A percentile compares a stretch with the other conserved stretches of the same genome.
Evolutionary conservation across 2,329 filamentous ascomycete species (phyloP).

Genomic region (Colletotrichum gigasporum): DNA sequence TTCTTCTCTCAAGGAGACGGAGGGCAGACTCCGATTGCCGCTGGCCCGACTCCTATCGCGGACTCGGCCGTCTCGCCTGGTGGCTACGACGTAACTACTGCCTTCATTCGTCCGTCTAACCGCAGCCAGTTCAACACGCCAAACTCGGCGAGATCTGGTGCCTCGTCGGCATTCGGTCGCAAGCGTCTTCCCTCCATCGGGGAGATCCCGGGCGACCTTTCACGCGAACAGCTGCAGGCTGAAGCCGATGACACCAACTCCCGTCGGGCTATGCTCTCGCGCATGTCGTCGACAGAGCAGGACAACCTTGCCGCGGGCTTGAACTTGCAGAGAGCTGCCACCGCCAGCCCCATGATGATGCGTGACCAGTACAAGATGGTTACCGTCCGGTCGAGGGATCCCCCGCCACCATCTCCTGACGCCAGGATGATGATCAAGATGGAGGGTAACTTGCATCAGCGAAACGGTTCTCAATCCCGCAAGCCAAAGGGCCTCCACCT

Average conservation of each 20-base stretch:
- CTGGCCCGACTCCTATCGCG: slow-evolving; percentile 88
- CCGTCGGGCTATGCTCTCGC: slow-evolving; percentile 42
- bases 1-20: slow-evolving; percentile 68
- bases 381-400: slow-evolving; percentile 47
- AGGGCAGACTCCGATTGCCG: slow-evolving; percentile 79
- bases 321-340: slow-evolving; percentile 70
- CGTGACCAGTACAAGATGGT: slow-evolving; percentile 47
- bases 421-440: slow-evolving; percentile 71
- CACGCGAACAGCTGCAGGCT: slow-evolving; percentile 38
- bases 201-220: slow-evolving; percentile 62
- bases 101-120: slow-evolving; percentile 73
- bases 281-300: slow-evolving; percentile 51
- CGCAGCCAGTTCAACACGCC: slow-evolving; percentile 77
- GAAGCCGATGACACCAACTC: slow-evolving; percentile 33
- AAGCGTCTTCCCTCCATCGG: slow-evolving; percentile 82
- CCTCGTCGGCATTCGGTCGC: slow-evolving; percentile 67
- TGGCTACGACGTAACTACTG: slow-evolving; percentile 71
- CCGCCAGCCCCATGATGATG: slow-evolving; percentile 74
- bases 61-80: slow-evolving; percentile 80
- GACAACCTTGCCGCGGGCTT: slow-evolving; percentile 52
- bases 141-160: slow-evolving; percentile 68
- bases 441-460: slow-evolving; percentile 65
- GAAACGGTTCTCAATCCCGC: slow-evolving; percentile 79
- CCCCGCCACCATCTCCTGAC: slow-evolving; percentile 70
- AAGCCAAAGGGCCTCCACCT: slow-evolving; percentile 78